Base-by-base conservation (phyloP, 306 rosid species). In the Casuarina equisetifolia region DNA sequence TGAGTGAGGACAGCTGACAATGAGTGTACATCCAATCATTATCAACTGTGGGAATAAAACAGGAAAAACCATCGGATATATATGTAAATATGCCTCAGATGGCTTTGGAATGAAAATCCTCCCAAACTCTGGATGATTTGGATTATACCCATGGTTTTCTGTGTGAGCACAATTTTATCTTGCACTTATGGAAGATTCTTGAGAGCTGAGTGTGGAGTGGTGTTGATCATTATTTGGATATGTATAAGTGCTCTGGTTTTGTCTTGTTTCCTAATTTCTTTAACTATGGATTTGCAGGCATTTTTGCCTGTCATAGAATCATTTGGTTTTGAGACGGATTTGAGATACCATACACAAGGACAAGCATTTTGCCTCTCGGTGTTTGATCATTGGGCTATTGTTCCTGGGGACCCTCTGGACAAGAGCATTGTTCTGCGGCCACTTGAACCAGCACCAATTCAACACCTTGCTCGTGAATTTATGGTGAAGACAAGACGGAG, bases 401-500 rank as follows among this genome's bases (percentile, higher is more conserved):
- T 96, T 90, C 99, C 99, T 51, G 99, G 99, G 39, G 99, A 92
- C 83, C 99, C 99, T 19, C 89, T 92, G 32, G 99, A 96, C 85
- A 96, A 96, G 87, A 92, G 89, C 83, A 96, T 96, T 54, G 96
- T 92, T 84, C 81, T 96, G 51, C 94, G 98, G 20, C 99, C 99
- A 42, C 97, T 96, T 73, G 99, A 92, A 81, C 99, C 99, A 1
- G 99, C 99, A 63, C 99, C 97, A 20, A 87, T 96, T 73, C 99
- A 96, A 83, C 99, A 96, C 75, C 97, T 96, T 76, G 99, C 99
- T 44, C 99, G 99, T 19, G 99, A 96, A 76, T 96, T 96, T 81
- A 96, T 96, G 99, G 99, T 96, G 25, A 96, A 96, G 88, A 96
- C 97, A 66, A 86, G 99, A 83, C 98, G 99, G 74, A 88, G 99